These are phyloP conservation scores for Fusarium sp. DNA, from an alignment of 2,329 filamentous ascomycete genomes.

Conservation along the genomic window DNA sequence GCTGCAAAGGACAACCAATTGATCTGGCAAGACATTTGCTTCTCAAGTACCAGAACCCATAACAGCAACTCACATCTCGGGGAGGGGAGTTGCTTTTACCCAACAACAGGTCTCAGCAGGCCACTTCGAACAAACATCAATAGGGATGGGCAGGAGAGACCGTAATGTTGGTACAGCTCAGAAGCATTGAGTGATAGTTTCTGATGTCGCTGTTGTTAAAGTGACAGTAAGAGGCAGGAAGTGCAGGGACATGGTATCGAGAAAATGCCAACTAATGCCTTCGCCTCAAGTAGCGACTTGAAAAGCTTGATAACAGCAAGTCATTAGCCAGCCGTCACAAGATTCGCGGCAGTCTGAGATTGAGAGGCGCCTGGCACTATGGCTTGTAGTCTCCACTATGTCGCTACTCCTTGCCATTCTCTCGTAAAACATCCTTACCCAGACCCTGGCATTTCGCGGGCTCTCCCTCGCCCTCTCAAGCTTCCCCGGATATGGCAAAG, in stretches of 20 bases:
- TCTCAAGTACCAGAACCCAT: constrained; percentile 34
- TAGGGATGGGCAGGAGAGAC: background rate
- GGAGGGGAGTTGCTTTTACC: constrained; percentile 13
- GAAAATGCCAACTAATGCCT: constrained; percentile 14
- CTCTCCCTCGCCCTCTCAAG: constrained; percentile 29
- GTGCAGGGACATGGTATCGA: constrained; percentile 13
- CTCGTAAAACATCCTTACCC: constrained; percentile 34
- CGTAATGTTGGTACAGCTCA: background rate
- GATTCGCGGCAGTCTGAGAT: constrained; percentile 40
- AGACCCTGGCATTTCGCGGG: constrained; percentile 23
- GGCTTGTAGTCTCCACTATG: constrained; percentile 23
- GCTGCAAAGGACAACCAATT: background rate
- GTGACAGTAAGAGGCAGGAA: background rate
- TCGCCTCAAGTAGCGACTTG: constrained; percentile 16
- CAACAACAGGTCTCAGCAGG: constrained; percentile 20
- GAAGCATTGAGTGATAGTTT: background rate
- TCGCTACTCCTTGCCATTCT: constrained; percentile 27
- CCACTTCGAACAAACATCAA: background rate
- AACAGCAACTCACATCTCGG: background rate
- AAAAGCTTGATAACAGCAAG: constrained; percentile 1
- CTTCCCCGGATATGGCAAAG: constrained; percentile 39
- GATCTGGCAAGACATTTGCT: background rate
- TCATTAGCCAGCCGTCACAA: constrained; percentile 25
- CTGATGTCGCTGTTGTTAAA: background rate
- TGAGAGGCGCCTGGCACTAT: constrained; percentile 27